A percentile compares a stretch with the other conserved stretches of the same genome.
Evolutionary conservation across 1,284 basidiomycete genomes (phyloP).

Genomic region (Puccinia polysora): DNA sequence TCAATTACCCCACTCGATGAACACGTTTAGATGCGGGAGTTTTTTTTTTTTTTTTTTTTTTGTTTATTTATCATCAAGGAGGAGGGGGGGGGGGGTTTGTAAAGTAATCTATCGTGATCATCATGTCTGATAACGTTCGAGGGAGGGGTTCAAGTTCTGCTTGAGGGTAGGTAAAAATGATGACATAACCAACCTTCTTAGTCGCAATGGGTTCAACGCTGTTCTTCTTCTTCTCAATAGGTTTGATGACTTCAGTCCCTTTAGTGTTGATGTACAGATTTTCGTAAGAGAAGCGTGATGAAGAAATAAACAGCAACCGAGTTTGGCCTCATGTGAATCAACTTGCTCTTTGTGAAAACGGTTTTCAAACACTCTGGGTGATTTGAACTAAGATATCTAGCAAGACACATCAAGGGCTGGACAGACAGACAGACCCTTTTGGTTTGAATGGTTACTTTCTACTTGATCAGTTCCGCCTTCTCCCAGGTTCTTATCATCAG

Average conservation of each 20-base stretch:
- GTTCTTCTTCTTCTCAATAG: constrained; percentile 59
- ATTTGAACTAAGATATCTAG: constrained; percentile 4
- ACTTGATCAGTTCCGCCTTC: constrained; percentile 14
- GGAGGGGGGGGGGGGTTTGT: background rate
- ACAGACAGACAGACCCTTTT: constrained; percentile 35
- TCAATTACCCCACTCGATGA: background rate
- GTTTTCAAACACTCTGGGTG: background rate
- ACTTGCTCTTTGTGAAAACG: constrained; percentile 21
- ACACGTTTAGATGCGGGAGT: no score
- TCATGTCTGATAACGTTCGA: constrained; percentile 1
- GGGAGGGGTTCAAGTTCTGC: background rate
- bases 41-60: no score
- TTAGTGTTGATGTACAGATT: constrained; percentile 8
- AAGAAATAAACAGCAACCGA: constrained; percentile 19
- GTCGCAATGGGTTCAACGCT: constrained; percentile 76
- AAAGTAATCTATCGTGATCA: constrained; percentile 5
- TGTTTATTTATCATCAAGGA: no score
- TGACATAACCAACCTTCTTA: constrained; percentile 67
- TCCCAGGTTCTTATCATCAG: background rate
- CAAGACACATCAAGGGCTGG: constrained; percentile 30
- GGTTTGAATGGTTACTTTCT: constrained; percentile 11
- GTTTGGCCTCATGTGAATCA: constrained; percentile 26
- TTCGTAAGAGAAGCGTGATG: background rate
- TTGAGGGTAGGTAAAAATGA: constrained; percentile 1
- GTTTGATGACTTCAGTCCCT: constrained; percentile 23